phyloP scores from a whole-genome alignment of 495 filamentous ascomycete species.

The Podospora tetraspora region DNA sequence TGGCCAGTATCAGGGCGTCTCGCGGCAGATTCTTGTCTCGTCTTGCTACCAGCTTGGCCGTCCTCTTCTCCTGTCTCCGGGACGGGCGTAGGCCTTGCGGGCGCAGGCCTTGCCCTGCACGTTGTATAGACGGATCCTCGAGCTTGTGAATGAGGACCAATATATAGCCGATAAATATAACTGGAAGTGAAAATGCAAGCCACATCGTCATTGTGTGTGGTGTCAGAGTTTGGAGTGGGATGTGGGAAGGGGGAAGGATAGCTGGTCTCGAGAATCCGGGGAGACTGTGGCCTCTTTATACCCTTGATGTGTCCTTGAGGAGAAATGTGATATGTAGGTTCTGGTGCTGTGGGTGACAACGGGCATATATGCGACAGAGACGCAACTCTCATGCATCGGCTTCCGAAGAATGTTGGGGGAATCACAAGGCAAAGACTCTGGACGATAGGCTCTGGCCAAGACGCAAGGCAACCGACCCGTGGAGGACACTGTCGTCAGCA shows the following conservation, averaged over 20 bases:
- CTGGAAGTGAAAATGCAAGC: neutral
- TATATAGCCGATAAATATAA: neutral
- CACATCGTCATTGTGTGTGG: neutral
- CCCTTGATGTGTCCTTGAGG: neutral
- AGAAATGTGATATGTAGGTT: neutral
- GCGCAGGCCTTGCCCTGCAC: neutral
- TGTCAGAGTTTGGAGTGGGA: neutral
- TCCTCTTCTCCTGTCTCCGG: neutral
- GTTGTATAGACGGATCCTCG: neutral
- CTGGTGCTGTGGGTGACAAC: neutral
- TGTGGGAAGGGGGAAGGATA: neutral
- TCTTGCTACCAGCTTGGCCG: neutral
- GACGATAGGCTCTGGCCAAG: too few species aligned
- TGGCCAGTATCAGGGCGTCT: neutral
- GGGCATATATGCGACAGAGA: neutral
- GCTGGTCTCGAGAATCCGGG: neutral
- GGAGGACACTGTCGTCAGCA: too few species aligned
- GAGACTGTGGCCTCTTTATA: neutral
- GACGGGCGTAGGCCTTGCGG: neutral
- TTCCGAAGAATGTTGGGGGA: too few species aligned
- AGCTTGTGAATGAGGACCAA: neutral
- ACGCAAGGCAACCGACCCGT: too few species aligned
- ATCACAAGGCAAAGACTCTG: too few species aligned
- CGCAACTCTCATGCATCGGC: too few species aligned
- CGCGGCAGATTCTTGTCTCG: neutral